phyloP scores from a whole-genome alignment of 1,284 basidiomycete genomes.

The Irpex sp. region DNA sequence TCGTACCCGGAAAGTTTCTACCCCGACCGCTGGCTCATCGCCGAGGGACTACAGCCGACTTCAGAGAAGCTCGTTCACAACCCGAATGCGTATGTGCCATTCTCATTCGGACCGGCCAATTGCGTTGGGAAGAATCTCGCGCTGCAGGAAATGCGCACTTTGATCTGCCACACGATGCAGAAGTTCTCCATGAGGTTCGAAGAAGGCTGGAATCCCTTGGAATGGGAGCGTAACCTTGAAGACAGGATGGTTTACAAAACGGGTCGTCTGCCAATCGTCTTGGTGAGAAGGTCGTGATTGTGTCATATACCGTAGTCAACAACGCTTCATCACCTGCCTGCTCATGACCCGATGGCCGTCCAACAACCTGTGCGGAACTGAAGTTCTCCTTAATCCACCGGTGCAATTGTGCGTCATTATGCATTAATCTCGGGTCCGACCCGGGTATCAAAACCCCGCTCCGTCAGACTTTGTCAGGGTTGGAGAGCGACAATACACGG shows the following conservation, averaged over 20 bases:
- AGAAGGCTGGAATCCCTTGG: slow-evolving; percentile 6
- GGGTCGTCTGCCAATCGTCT: slow-evolving; percentile 3
- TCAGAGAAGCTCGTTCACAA: slow-evolving; percentile 14
- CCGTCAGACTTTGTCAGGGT: not conserved
- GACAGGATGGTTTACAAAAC: slow-evolving; percentile 14
- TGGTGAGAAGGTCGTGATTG: not conserved
- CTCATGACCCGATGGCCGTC: not conserved
- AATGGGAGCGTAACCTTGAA: slow-evolving; percentile 14
- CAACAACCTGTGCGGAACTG: not conserved
- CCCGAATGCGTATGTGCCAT: slow-evolving; percentile 20
- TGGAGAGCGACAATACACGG: not conserved
- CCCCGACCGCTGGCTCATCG: slow-evolving; percentile 25
- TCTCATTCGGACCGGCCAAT: slow-evolving; percentile 22
- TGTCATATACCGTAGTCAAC: not conserved
- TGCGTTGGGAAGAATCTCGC: slow-evolving; percentile 26
- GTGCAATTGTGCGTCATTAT: not conserved
- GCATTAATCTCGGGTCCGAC: not conserved
- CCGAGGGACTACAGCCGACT: not conserved
- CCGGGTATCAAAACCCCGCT: not conserved
- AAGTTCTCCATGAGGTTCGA: slow-evolving; percentile 15
- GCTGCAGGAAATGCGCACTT: slow-evolving; percentile 19
- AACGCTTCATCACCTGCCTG: not conserved
- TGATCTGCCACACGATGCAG: slow-evolving; percentile 18
- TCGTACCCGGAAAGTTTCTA: slow-evolving; percentile 17
- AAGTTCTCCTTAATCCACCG: not conserved